Base-by-base conservation (phyloP, 1,284 basidiomycete genomes). In the Austroboletus novae-zelandiae region DNA sequence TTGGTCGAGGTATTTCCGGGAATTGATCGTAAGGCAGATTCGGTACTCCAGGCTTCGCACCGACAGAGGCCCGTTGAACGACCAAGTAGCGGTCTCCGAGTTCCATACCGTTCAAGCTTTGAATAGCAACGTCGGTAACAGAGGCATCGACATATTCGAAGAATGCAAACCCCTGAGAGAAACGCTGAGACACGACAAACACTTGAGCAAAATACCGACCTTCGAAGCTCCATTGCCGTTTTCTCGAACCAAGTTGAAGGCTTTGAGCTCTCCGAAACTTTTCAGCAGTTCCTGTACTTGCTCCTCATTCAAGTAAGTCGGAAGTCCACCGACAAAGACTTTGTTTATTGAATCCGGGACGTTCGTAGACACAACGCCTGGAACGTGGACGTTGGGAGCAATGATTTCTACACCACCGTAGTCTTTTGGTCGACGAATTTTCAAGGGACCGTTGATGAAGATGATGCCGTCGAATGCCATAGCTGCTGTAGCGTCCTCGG, bases 331-430 rank as follows among this genome's bases (percentile, higher is more conserved):
- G 54, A 99, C 89, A 62, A 98, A 99, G 54, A 99, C 82, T 77
- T 99, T 99, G 81, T 98, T 94, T 66, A 91, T 89, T 35, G 94
- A 94, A 70, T 99, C 97, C 18, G 94, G 94, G 14, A 98, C 94
- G 58, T 93, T 96, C 42, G 93, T 94, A n/a, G 91, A 95, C 34
- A 98, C 90, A 45, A 95, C 89, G 50, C 95, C 94, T 23, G 94
- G 92, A 49, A 97, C 91, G 64, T 94, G 87, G 52, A 91, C 78
- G 53, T 79, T 81, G 30, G 84, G 77, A 15, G 79, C 70, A 37
- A 74, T 72, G 42, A 84, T 77, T 46, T 89, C 85, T 45, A 73
- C 64, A 23, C 91, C 91, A 45, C 91, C 85, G 64, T 98, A 99
- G 65, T 99, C 96, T 69, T 98, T 97, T 30, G 97, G 97, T 58